These are phyloP conservation scores for Dictyostelium brefeldianum DNA, from an alignment of 78 protist species.

Conservation along the genomic window DNA sequence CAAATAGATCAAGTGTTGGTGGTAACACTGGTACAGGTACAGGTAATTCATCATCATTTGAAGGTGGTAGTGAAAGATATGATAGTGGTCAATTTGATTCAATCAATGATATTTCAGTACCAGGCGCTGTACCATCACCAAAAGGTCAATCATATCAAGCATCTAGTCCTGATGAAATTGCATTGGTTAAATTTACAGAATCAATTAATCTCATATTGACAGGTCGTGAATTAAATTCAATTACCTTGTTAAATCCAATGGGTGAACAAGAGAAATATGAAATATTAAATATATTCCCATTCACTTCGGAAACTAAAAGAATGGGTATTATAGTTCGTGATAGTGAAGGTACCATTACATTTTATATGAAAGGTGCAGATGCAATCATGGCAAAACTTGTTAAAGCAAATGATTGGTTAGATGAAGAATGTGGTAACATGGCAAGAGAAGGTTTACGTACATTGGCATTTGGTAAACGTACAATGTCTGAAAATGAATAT, in stretches of 20 bases:
- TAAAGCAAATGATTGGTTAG: constrained; percentile 92
- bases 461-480: constrained; percentile 91
- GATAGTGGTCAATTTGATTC: constrained; percentile 4
- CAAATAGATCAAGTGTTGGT: background rate
- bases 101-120: background rate
- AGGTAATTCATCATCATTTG: background rate
- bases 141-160: constrained; percentile 92
- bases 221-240: constrained; percentile 79
- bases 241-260: constrained; percentile 80
- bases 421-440: constrained; percentile 96
- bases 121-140: background rate
- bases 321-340: constrained; percentile 98
- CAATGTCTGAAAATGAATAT: constrained; percentile 86
- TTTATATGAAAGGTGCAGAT: constrained; percentile 94
- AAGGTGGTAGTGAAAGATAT: constrained; percentile 2
- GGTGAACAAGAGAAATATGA: constrained; percentile 86
- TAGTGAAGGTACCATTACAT: constrained; percentile 73
- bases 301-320: constrained; percentile 96
- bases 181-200: constrained; percentile 97
- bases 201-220: constrained; percentile 85
- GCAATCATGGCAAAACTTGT: constrained; percentile 83
- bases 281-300: constrained; percentile 95
- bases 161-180: constrained; percentile 98
- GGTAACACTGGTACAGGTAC: background rate
- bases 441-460: constrained; percentile 98